Evolutionary conservation across 2,329 filamentous ascomycete species (phyloP).

Genomic region (Cladosporium phlei): DNA sequence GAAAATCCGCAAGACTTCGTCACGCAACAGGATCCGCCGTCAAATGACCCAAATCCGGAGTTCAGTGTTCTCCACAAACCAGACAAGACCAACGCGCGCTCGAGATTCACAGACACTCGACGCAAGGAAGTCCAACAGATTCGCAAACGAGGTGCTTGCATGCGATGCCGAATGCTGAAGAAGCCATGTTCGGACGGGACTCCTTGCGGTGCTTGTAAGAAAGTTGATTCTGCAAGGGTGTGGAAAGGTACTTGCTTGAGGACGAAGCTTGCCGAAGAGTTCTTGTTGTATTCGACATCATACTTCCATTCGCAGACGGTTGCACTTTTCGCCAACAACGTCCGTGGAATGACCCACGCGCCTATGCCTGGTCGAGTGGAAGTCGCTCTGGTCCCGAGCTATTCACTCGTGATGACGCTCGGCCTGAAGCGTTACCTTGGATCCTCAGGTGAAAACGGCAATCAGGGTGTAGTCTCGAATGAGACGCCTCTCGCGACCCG

Average conservation of each 20-base stretch:
- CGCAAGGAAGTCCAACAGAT: conserved; percentile 57
- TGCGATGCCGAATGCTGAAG: conserved; percentile 61
- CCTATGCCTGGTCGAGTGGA: background rate
- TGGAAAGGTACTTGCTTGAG: conserved; percentile 59
- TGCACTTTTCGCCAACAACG: background rate
- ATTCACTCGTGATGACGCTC: background rate
- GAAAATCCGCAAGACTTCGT: conserved; percentile 19
- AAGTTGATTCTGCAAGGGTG: conserved; percentile 56
- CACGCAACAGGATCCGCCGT: conserved; percentile 11
- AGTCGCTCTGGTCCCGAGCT: background rate
- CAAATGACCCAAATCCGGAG: conserved; percentile 13
- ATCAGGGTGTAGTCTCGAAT: no score
- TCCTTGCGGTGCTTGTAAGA: conserved; percentile 55
- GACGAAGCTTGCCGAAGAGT: conserved; percentile 54
- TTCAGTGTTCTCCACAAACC: conserved; percentile 17
- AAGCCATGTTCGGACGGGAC: conserved; percentile 59
- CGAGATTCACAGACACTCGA: conserved; percentile 52
- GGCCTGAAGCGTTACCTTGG: background rate
- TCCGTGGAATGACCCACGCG: background rate
- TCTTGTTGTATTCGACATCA: conserved; percentile 51
- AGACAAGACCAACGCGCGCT: conserved; percentile 31
- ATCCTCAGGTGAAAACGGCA: background rate
- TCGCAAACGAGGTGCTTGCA: conserved; percentile 56
- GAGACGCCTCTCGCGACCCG: background rate
- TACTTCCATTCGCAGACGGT: conserved; percentile 35